Evolutionary conservation across 441 rosid genomes (phyloP).

Genomic region (Erodium texanum): DNA sequence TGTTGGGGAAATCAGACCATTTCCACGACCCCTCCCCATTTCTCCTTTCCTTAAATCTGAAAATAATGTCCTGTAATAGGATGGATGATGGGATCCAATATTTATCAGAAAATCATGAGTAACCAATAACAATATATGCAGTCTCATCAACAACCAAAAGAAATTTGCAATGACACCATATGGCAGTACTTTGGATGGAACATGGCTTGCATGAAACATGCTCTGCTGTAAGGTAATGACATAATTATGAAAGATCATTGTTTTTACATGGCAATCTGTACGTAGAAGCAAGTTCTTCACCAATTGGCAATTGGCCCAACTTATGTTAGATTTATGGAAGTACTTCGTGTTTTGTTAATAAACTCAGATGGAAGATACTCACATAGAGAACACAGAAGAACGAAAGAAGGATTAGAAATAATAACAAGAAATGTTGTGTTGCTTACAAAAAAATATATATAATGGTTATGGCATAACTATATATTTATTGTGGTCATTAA

Average conservation of each 20-base stretch:
- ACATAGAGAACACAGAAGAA: neutral
- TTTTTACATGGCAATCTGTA: neutral
- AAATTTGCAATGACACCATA: neutral
- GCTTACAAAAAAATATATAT: neutral
- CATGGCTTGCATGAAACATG: neutral
- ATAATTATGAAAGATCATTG: neutral
- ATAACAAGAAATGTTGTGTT: neutral
- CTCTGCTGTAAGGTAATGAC: neutral
- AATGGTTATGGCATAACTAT: neutral
- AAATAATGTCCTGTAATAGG: conserved; percentile 64
- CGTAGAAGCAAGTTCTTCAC: neutral
- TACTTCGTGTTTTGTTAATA: neutral
- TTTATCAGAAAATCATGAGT: conserved; percentile 9
- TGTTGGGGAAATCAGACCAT: conserved; percentile 90
- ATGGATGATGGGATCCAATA: conserved; percentile 20
- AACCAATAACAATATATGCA: neutral
- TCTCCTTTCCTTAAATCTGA: conserved; percentile 76
- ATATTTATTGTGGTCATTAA: neutral
- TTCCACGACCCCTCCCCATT: conserved; percentile 40
- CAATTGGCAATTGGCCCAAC: neutral
- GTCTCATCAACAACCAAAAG: neutral
- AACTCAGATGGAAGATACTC: neutral
- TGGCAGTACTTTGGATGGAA: neutral
- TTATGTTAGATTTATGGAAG: neutral
- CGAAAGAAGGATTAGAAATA: neutral